phyloP scores from a whole-genome alignment of 208 protist species.

The Naegleria fowleri region DNA sequence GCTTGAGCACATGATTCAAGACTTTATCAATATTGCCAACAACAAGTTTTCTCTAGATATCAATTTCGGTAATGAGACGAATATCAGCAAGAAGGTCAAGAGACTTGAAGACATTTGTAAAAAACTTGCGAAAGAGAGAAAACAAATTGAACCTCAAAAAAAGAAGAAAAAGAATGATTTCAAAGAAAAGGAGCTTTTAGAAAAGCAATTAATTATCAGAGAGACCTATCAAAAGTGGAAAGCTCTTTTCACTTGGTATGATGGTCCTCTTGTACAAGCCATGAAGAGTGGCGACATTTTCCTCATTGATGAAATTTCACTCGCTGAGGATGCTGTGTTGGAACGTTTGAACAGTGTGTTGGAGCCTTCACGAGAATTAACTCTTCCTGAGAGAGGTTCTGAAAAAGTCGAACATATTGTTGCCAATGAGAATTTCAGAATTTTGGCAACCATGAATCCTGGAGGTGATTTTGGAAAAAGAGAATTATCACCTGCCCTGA shows the following conservation, averaged over 20 bases:
- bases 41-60: not conserved
- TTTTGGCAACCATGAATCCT: slow-evolving; percentile 99
- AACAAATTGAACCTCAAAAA: not conserved
- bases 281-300: slow-evolving; percentile 97
- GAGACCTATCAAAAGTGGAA: not conserved
- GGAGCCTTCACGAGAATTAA: slow-evolving; percentile 88
- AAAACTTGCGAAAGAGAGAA: not conserved
- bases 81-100: not conserved
- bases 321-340: slow-evolving; percentile 99
- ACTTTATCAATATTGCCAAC: not conserved
- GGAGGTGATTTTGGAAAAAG: slow-evolving; percentile 99
- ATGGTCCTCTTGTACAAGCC: slow-evolving; percentile 96
- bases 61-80: not conserved
- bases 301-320: slow-evolving; percentile 98
- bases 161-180: not conserved
- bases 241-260: slow-evolving; percentile 95
- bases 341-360: slow-evolving; percentile 99
- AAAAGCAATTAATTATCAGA: not conserved
- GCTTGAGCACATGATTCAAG: not conserved
- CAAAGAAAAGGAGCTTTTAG: slow-evolving; percentile 5
- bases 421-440: slow-evolving; percentile 77
- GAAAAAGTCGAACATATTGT: slow-evolving; percentile 56
- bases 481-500: slow-evolving; percentile 97
- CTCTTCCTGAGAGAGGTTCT: slow-evolving; percentile 92
- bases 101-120: not conserved